Conservation (phyloP, 2,329 filamentous ascomycete genomes). For the Microascus cirrosus region DNA sequence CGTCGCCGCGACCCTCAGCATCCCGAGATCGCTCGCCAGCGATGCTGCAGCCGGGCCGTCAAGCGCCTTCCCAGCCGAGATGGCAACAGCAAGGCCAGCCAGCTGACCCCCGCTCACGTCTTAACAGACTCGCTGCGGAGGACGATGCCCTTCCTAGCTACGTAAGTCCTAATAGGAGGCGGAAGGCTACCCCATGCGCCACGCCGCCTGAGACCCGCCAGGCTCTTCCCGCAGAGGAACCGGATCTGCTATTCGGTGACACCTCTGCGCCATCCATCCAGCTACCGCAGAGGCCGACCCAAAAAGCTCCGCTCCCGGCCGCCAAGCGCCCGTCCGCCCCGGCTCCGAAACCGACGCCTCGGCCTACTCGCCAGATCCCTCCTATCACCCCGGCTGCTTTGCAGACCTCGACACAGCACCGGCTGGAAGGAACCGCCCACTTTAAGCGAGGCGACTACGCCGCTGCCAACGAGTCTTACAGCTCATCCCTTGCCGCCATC, state of each 20-base stretch:
- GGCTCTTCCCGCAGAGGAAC: conserved; percentile 33
- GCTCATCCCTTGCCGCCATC: conserved; percentile 61
- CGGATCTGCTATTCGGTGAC: conserved; percentile 51
- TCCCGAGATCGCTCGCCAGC: conserved; percentile 36
- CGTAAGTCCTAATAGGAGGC: conserved; percentile 74
- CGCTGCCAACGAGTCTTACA: conserved; percentile 73
- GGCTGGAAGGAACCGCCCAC: conserved; percentile 70
- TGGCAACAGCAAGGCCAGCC: conserved; percentile 39
- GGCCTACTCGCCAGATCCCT: conserved; percentile 50
- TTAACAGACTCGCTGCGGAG: conserved; percentile 65
- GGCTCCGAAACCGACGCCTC: conserved; percentile 28
- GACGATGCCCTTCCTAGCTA: conserved; percentile 77
- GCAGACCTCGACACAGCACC: conserved; percentile 64
- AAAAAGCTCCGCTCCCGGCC: conserved; percentile 18
- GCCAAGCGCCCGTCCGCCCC: conserved; percentile 20
- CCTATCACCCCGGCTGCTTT: conserved; percentile 57
- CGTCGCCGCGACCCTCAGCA: background rate
- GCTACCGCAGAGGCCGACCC: conserved; percentile 22
- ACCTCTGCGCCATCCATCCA: conserved; percentile 18
- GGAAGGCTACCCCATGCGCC: conserved; percentile 47
- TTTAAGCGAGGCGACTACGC: conserved; percentile 94
- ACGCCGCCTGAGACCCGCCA: conserved; percentile 21
- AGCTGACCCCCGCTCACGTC: conserved; percentile 28
- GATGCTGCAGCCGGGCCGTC: conserved; percentile 21
- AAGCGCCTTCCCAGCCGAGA: conserved; percentile 37